Conservation (phyloP, 1,284 basidiomycete genomes). For the Phylloboletellus chloephorus region DNA sequence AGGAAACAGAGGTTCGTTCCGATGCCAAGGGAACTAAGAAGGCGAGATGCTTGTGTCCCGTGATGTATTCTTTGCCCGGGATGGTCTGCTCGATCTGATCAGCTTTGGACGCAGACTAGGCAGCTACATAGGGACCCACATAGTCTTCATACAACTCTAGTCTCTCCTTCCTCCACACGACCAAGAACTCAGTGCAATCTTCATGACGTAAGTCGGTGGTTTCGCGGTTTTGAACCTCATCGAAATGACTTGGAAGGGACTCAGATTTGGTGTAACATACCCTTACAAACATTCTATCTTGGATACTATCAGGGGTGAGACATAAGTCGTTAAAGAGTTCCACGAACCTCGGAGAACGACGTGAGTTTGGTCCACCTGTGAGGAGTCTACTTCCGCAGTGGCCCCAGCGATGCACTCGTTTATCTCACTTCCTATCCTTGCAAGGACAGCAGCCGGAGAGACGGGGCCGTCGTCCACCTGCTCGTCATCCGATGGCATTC, state of each 20-base stretch:
- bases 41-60: constrained; percentile 62
- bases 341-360: constrained; percentile 59
- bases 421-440: constrained; percentile 46
- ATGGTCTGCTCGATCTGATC: constrained; percentile 41
- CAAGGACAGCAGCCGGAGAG: constrained; percentile 55
- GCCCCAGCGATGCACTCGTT: constrained; percentile 60
- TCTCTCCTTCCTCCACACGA: constrained; percentile 68
- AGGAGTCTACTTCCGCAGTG: constrained; percentile 29
- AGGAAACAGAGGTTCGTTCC: constrained; percentile 56
- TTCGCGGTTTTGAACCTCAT: constrained; percentile 62
- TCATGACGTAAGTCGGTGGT: constrained; percentile 59
- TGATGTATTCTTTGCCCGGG: constrained; percentile 56
- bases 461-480: constrained; percentile 35
- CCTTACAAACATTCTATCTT: constrained; percentile 83
- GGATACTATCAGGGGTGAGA: constrained; percentile 16
- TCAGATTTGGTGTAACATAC: constrained; percentile 57
- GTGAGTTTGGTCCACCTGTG: constrained; percentile 36
- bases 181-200: constrained; percentile 73
- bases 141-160: constrained; percentile 79
- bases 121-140: constrained; percentile 39
- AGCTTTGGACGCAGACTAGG: constrained; percentile 2
- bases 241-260: constrained; percentile 50
- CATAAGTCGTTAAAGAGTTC: neutral
- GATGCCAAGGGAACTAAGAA: constrained; percentile 64
- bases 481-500: constrained; percentile 29